Percentiles rank a stretch among this genome's conserved stretches.
Conservation (phyloP, 768 basidiomycete genomes). For the Trametes cinnabarina region DNA sequence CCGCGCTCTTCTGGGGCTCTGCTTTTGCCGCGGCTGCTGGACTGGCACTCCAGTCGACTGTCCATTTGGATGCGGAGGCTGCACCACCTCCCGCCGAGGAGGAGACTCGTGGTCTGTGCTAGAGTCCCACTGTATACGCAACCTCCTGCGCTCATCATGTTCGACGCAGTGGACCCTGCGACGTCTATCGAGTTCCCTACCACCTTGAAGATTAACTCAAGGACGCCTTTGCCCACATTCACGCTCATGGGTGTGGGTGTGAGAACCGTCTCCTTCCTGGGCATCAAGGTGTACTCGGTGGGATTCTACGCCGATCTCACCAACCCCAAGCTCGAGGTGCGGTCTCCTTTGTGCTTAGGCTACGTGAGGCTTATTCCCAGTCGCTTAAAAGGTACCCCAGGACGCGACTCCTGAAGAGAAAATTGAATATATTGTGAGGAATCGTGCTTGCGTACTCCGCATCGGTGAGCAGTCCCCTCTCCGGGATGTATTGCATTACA, state of each 20-base stretch:
- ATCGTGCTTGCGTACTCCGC: slow-evolving; percentile 68
- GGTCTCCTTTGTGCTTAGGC: slow-evolving; percentile 7
- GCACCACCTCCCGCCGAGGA: slow-evolving; percentile 14
- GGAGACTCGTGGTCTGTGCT: slow-evolving; percentile 21
- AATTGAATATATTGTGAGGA: slow-evolving; percentile 62
- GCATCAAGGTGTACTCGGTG: slow-evolving; percentile 85
- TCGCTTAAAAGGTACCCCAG: slow-evolving; percentile 45
- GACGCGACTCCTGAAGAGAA: slow-evolving; percentile 66
- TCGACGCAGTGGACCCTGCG: slow-evolving; percentile 60
- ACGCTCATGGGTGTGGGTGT: slow-evolving; percentile 83
- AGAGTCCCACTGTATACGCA: neutral
- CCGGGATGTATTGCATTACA: neutral
- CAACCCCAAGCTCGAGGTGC: slow-evolving; percentile 60
- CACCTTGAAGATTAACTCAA: slow-evolving; percentile 60
- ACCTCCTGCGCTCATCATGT: neutral
- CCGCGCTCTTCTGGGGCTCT: slow-evolving; percentile 21
- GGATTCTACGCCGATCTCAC: slow-evolving; percentile 85
- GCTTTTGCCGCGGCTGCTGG: slow-evolving; percentile 34
- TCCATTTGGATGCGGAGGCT: slow-evolving; percentile 47
- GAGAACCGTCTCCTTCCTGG: slow-evolving; percentile 83
- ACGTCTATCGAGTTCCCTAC: slow-evolving; percentile 75
- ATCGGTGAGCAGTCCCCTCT: slow-evolving; percentile 49
- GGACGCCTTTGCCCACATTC: slow-evolving; percentile 57
- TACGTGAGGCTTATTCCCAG: neutral
- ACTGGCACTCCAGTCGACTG: slow-evolving; percentile 26